These are phyloP conservation scores for Saturnispora besseyi DNA, from an alignment of 805 yeast genomes.

Conservation along the genomic window DNA sequence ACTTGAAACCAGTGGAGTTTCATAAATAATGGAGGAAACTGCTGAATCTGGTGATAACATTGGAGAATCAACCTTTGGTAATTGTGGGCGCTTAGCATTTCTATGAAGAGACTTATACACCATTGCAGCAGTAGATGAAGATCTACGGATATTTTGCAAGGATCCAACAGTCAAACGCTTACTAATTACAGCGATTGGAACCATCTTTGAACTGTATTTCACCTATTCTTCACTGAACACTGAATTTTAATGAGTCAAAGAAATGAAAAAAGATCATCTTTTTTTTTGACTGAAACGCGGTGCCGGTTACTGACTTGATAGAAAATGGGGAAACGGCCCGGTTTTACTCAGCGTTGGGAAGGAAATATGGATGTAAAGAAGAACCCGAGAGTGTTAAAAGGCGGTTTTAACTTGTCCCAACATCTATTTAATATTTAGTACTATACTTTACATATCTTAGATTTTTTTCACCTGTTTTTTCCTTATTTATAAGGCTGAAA, in stretches of 20 bases:
- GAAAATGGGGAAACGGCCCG: background rate
- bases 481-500: too few relatives aligned
- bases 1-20: conserved; percentile 61
- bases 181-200: conserved; percentile 1
- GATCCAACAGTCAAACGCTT: conserved; percentile 1
- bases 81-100: conserved; percentile 76
- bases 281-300: background rate
- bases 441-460: too few relatives aligned
- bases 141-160: conserved; percentile 7
- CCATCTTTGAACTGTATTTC: background rate
- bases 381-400: too few relatives aligned
- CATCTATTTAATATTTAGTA: too few relatives aligned
- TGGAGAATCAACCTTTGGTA: conserved; percentile 90
- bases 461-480: too few relatives aligned
- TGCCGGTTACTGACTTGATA: background rate
- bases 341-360: background rate
- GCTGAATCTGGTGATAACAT: conserved; percentile 96
- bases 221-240: background rate
- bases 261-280: background rate
- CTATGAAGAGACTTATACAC: conserved; percentile 91
- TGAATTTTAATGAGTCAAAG: background rate
- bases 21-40: conserved; percentile 89
- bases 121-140: conserved; percentile 84
- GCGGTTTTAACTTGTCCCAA: too few relatives aligned
- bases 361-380: too few relatives aligned